Evolutionary conservation across 768 basidiomycete genomes (phyloP).

Genomic region (Leucosporidium creatinivorum): DNA sequence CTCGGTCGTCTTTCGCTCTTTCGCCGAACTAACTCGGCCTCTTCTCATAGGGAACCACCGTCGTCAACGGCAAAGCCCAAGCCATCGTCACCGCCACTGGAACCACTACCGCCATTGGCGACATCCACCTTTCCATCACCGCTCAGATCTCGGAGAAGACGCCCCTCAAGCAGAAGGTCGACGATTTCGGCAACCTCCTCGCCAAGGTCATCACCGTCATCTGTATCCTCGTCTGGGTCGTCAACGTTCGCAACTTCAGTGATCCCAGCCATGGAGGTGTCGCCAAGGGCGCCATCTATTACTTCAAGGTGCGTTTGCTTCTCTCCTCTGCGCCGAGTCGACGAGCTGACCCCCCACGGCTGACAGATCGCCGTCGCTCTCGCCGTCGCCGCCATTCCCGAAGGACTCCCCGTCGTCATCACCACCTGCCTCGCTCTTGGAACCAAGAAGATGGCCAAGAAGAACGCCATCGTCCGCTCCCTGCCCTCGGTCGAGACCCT

Average conservation of each 20-base stretch:
- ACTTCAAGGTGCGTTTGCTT: conserved; percentile 59
- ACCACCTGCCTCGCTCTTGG: conserved; percentile 94
- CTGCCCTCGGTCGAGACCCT: conserved; percentile 94
- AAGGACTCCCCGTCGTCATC: conserved; percentile 96
- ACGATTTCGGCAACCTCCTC: conserved; percentile 95
- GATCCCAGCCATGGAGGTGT: conserved; percentile 87
- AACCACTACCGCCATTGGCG: conserved; percentile 79
- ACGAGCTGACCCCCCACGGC: neutral
- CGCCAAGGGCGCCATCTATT: conserved; percentile 91
- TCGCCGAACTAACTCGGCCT: neutral
- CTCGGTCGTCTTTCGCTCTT: neutral
- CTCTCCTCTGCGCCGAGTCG: neutral
- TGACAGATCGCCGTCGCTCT: conserved; percentile 79
- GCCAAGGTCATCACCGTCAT: conserved; percentile 97
- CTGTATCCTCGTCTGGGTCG: conserved; percentile 94
- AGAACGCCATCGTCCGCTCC: conserved; percentile 95
- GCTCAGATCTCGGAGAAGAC: conserved; percentile 92
- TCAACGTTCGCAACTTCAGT: conserved; percentile 93
- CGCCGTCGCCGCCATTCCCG: conserved; percentile 97
- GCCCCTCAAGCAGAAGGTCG: conserved; percentile 89
- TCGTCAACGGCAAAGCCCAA: conserved; percentile 82
- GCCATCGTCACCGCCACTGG: conserved; percentile 87
- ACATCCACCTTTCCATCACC: conserved; percentile 94
- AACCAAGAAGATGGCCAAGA: conserved; percentile 98
- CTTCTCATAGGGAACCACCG: conserved; percentile 70